Base-by-base conservation (phyloP, 768 basidiomycete species). In the Boletales sp. region DNA sequence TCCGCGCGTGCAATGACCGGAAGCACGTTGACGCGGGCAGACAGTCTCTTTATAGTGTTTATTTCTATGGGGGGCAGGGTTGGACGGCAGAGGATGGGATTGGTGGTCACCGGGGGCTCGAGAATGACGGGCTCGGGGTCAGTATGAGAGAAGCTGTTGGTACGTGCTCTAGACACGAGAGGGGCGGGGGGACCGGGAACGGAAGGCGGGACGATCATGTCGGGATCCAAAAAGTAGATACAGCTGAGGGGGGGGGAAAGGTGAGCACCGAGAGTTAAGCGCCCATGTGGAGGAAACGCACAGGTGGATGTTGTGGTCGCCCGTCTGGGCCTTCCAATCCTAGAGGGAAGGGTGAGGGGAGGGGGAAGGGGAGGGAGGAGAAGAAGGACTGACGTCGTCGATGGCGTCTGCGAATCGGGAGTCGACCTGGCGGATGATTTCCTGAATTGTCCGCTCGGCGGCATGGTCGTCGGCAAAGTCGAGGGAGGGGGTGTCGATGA, bases 221-320 rank as follows among this genome's bases (percentile, higher is more conserved):
- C 86, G 47, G 90, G 90, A 77, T 91, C 87, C 70, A 92, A 73
- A 71, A 92, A 88, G 72, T 92, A 92, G 51, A 92, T 82, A 61
- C 89, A 91, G 52, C 89, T 90, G 70, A 48, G 55, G 57, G 37
- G n/a, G n/a, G n/a, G 51, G 37, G n/a, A 10, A 30, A 42, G 57
- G 53, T 61, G 38, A 61, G 61, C 51, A 29, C 35, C 42, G 54
- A 43, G 36, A 24, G 15, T 24, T 59, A 57, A 54, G 53, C 51
- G 78, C 80, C 59, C 63, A 42, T 47, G 52, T 48, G 46, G 51
- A 58, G 43, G 46, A 47, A 43, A 75, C 79, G 56, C 64, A 91
- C 86, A 93, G 72, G 72, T 92, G 90, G 50, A 92, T 80, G 70
- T 87, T 87, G 61, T 86, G 81, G 73, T 88, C 83, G 51, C 84